Conservation (phyloP, 352 stramenopile species). For the Saprolegnia parasitica region DNA sequence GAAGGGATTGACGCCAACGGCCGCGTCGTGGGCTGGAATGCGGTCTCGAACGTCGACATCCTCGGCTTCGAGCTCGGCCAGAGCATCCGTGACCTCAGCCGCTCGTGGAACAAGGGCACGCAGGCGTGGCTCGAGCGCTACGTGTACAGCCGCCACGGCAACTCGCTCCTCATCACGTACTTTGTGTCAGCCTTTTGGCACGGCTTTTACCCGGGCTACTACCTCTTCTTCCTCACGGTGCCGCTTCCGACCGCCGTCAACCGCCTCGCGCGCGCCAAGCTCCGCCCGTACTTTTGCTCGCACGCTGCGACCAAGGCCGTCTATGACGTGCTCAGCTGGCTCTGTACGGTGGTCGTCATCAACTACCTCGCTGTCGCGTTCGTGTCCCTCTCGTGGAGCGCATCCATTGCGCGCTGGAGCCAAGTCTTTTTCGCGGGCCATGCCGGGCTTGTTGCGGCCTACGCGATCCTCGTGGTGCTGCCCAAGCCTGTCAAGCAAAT, state of each 20-base stretch:
- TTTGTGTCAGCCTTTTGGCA: slow-evolving; percentile 96
- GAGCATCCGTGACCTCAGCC: slow-evolving; percentile 84
- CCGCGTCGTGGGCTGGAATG: slow-evolving; percentile 86
- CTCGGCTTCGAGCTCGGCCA: slow-evolving; percentile 90
- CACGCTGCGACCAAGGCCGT: slow-evolving; percentile 43
- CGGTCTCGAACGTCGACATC: slow-evolving; percentile 95
- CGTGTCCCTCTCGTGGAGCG: slow-evolving; percentile 50
- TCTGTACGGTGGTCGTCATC: slow-evolving; percentile 56
- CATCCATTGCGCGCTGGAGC: slow-evolving; percentile 44
- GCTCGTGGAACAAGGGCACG: slow-evolving; percentile 96
- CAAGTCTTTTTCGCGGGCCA: slow-evolving; percentile 61
- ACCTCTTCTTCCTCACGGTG: slow-evolving; percentile 91
- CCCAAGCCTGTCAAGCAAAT: slow-evolving; percentile 19
- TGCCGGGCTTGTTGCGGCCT: slow-evolving; percentile 24
- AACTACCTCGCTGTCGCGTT: slow-evolving; percentile 75
- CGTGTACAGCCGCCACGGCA: slow-evolving; percentile 94
- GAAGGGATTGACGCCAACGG: slow-evolving; percentile 90
- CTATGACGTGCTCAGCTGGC: slow-evolving; percentile 53
- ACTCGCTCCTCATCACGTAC: slow-evolving; percentile 92
- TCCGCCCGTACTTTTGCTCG: slow-evolving; percentile 53
- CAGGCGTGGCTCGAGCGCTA: slow-evolving; percentile 95
- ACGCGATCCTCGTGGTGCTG: slow-evolving; percentile 13
- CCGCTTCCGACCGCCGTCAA: slow-evolving; percentile 65
- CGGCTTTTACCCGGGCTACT: slow-evolving; percentile 99
- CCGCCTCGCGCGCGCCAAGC: slow-evolving; percentile 44